A percentile compares a stretch with the other conserved stretches of the same genome.
Conservation (phyloP, 148 eudicot genomes). For the Simmondsia chinensis region DNA sequence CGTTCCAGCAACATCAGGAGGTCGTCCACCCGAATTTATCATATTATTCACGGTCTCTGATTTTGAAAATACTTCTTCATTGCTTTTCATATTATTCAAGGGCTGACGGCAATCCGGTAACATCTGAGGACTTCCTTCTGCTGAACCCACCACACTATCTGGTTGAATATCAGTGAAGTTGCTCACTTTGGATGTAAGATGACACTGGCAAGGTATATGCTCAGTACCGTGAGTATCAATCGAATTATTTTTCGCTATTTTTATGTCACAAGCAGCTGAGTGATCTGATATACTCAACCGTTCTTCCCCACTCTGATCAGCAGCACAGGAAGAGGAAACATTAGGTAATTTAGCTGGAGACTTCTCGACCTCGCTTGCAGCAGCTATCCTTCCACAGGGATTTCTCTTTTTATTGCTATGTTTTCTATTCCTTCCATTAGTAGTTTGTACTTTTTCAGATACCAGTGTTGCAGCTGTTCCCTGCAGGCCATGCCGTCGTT, state of each 20-base stretch:
- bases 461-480: constrained; percentile 32
- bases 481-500: too few relatives aligned
- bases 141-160: constrained; percentile 12
- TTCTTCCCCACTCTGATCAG: constrained; percentile 22
- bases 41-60: constrained; percentile 13
- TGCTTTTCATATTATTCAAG: constrained; percentile 10
- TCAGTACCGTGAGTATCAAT: constrained; percentile 14
- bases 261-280: constrained; percentile 11
- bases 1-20: constrained; percentile 9
- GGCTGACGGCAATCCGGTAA: constrained; percentile 6
- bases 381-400: constrained; percentile 18
- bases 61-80: constrained; percentile 11
- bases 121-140: constrained; percentile 12
- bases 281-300: constrained; percentile 13
- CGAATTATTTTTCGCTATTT: constrained; percentile 15
- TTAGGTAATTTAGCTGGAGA: constrained; percentile 16
- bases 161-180: constrained; percentile 12
- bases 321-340: constrained; percentile 21
- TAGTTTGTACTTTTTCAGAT: constrained; percentile 28
- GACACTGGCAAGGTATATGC: constrained; percentile 6
- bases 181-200: constrained; percentile 12
- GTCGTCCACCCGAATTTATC: constrained; percentile 15
- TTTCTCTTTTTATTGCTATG: constrained; percentile 45
- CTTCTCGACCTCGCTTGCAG: constrained; percentile 24
- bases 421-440: constrained; percentile 55